A percentile compares a stretch with the other conserved stretches of the same genome.
These are phyloP conservation scores for Lolium perenne DNA, from an alignment of 176 grass and related monocot genomes.

Conservation along the genomic window DNA sequence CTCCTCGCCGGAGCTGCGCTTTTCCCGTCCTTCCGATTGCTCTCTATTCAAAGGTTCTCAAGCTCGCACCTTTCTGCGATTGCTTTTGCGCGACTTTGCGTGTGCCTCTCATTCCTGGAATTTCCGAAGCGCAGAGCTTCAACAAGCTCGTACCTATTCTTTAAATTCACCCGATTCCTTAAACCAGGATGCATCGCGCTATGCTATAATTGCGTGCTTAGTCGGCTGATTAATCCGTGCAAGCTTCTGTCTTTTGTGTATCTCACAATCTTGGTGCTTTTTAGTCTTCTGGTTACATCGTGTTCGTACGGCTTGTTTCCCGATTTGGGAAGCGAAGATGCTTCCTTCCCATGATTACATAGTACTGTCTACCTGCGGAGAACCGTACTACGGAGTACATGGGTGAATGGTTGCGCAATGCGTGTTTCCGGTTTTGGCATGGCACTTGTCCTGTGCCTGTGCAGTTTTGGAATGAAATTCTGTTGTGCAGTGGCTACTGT, in stretches of 20 bases:
- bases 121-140: neutral
- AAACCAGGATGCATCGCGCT: constrained; percentile 9
- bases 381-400: constrained; percentile 47
- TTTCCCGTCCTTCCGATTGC: neutral
- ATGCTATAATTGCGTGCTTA: constrained; percentile 21
- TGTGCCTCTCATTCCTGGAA: neutral
- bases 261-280: neutral
- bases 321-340: constrained; percentile 46
- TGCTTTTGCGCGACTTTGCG: neutral
- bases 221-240: constrained; percentile 2
- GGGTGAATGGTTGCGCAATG: constrained; percentile 24
- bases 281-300: constrained; percentile 12
- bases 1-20: constrained; percentile 1
- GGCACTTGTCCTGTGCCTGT: constrained; percentile 27
- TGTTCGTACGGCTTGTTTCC: constrained; percentile 41
- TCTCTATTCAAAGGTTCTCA: constrained; percentile 2
- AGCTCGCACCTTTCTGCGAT: constrained; percentile 4
- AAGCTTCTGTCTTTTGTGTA: constrained; percentile 10
- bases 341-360: constrained; percentile 40
- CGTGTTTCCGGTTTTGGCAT: constrained; percentile 45
- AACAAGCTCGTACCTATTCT: neutral
- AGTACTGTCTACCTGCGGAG: constrained; percentile 42
- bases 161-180: neutral
- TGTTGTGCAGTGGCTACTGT: constrained; percentile 24
- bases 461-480: constrained; percentile 38